Conservation (phyloP, 345 rosid species). For the Anacardium occidentale region DNA sequence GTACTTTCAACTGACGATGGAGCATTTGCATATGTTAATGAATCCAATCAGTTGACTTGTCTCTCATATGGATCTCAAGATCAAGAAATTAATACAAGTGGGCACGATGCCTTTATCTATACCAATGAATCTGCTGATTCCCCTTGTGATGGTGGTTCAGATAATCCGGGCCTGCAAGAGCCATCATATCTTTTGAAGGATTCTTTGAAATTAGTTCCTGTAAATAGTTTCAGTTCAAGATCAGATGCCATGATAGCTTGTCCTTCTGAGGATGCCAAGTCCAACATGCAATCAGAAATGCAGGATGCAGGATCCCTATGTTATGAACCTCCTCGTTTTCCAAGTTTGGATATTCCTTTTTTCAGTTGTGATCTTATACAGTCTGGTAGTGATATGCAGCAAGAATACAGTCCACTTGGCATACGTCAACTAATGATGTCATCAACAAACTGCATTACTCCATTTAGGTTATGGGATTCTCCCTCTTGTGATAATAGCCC, state of each 20-base stretch:
- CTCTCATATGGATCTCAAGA: slow-evolving; percentile 48
- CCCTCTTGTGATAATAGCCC: slow-evolving; percentile 69
- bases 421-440: slow-evolving; percentile 94
- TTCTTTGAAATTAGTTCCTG: slow-evolving; percentile 60
- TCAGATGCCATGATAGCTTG: slow-evolving; percentile 37
- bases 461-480: slow-evolving; percentile 91
- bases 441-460: slow-evolving; percentile 78
- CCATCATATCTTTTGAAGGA: slow-evolving; percentile 51
- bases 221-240: slow-evolving; percentile 49
- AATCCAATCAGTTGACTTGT: slow-evolving; percentile 39
- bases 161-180: slow-evolving; percentile 41
- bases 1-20: slow-evolving; percentile 35
- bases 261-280: slow-evolving; percentile 40
- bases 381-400: slow-evolving; percentile 73
- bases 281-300: slow-evolving; percentile 34
- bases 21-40: slow-evolving; percentile 31
- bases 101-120: slow-evolving; percentile 47
- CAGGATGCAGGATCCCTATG: slow-evolving; percentile 70
- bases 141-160: slow-evolving; percentile 37
- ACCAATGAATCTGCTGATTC: slow-evolving; percentile 45
- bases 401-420: slow-evolving; percentile 96
- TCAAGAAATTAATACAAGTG: slow-evolving; percentile 36
- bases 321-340: slow-evolving; percentile 98
- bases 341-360: slow-evolving; percentile 88
- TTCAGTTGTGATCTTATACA: slow-evolving; percentile 93